Evolutionary conservation across 192 early-diverging fungal genomes (phyloP), one percentile per base, ranked within the genome.

Genomic region (Chytriomyces sp.): DNA sequence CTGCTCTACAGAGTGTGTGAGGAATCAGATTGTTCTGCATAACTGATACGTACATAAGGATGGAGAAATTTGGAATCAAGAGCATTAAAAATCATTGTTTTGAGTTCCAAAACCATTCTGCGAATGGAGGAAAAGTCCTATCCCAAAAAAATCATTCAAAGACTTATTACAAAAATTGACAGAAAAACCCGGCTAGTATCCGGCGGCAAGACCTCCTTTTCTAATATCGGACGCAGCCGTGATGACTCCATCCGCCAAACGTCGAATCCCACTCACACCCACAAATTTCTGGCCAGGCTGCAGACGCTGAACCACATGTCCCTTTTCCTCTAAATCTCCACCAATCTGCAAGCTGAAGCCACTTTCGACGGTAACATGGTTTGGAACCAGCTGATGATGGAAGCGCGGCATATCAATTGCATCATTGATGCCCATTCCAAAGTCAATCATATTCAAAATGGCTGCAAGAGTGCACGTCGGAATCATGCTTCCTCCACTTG

Each of bases 371-470:
- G 10, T 73, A 8, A 73, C 7, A 43, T 60, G 44, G 60, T 97
- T 85, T 5, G 97, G 97, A 67, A 97, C 77, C 65, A 98, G 87
- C 81, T 98, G 97, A 79, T 97, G 94, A 81, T 98, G 97, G 46
- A 94, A 77, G 13, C 97, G 88, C 6, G 93, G 92, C 45, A 76
- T 65, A 53, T 89, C 88, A 0, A 97, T 82, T 0, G 97, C 96
- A 20, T 90, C 75, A 67, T 86, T 87, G 0, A 94, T 76, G 50
- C 85, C 84, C 82, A 90, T 81, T 5, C 82, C 86, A 79, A 89
- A 93, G 70, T 95, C 94, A 44, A 95, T 81, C 28, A 92, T 83
- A 69, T 94, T 91, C 18, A 96, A 61, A 16, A 97, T 84, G 0
- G 86, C 85, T 87, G 96, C 89, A 24, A 93, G 75, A 0, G 91